These are phyloP conservation scores for Sorghum bicolor DNA, from an alignment of 176 grass and related monocot genomes.

Conservation along the genomic window Sorghum_bicolor_NCBIv3 NC_012872.2:62551001-62551500, in stretches of 20 bases:
- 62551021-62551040: neutral
- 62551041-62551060: neutral
- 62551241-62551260: conserved; percentile 15
- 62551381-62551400: neutral
- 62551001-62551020: neutral
- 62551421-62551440: conserved; percentile 15
- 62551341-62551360: neutral
- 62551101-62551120: neutral
- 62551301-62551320: neutral
- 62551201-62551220: neutral
- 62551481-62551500: conserved; percentile 49
- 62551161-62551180: neutral
- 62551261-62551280: neutral
- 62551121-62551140: neutral
- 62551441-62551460: conserved; percentile 41
- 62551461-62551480: conserved; percentile 57
- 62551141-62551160: neutral
- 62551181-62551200: neutral
- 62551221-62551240: neutral
- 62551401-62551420: neutral
- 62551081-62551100: neutral
- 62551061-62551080: neutral
- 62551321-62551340: neutral
- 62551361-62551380: conserved; percentile 8
- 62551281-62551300: conserved; percentile 5